Percentiles rank a stretch among this genome's conserved stretches.
These are phyloP conservation scores for Crithidia bombi DNA, from an alignment of 208 protist genomes.

Conservation along the genomic window DNA sequence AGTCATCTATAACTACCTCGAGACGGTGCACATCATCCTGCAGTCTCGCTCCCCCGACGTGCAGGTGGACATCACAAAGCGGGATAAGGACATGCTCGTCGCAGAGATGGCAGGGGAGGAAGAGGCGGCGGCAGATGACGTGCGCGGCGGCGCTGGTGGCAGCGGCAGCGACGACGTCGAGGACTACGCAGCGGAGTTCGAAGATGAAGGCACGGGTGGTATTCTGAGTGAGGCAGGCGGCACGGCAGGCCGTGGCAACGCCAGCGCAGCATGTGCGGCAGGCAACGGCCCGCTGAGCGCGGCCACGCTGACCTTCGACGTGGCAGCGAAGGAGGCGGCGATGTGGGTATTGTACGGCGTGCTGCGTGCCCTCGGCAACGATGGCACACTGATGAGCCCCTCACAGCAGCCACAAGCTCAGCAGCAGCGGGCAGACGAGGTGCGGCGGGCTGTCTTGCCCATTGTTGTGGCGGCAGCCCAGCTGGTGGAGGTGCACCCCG, in stretches of 20 bases:
- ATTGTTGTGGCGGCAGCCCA: slow-evolving; percentile 54
- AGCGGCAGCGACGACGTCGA: slow-evolving; percentile 22
- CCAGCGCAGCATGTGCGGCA: background rate
- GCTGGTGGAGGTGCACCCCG: slow-evolving; percentile 64
- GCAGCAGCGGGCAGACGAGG: slow-evolving; percentile 11
- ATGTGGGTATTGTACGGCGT: slow-evolving; percentile 44
- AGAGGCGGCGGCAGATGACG: slow-evolving; percentile 15
- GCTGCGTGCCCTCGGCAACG: slow-evolving; percentile 13
- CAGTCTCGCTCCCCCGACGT: slow-evolving; percentile 33
- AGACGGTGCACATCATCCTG: slow-evolving; percentile 12
- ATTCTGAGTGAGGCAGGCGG: slow-evolving; percentile 18
- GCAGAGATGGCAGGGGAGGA: background rate
- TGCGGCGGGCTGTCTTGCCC: slow-evolving; percentile 36
- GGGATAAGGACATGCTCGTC: slow-evolving; percentile 13
- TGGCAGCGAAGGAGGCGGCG: slow-evolving; percentile 53
- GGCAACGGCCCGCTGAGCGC: background rate
- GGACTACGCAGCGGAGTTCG: slow-evolving; percentile 22
- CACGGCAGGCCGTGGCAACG: background rate
- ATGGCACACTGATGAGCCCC: background rate
- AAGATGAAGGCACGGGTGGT: slow-evolving; percentile 11
- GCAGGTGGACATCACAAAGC: slow-evolving; percentile 13
- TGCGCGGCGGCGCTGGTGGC: slow-evolving; percentile 25
- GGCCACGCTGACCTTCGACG: slow-evolving; percentile 30
- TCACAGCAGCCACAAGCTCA: background rate
- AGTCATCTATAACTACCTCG: slow-evolving; percentile 14